phyloP scores from a whole-genome alignment of 352 stramenopile species.

The Globisporangium recalcitrans region DNA sequence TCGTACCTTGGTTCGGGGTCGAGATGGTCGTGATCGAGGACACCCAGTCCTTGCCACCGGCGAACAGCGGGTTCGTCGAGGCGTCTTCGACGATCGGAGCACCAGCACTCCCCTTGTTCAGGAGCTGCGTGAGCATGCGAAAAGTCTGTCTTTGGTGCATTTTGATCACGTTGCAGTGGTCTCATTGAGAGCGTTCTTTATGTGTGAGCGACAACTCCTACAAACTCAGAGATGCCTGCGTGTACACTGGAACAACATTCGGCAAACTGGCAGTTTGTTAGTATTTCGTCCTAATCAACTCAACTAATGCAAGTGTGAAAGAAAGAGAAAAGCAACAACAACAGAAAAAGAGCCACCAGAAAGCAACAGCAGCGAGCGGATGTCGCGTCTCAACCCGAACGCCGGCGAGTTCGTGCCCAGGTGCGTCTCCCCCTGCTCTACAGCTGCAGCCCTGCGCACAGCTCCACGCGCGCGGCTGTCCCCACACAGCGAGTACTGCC shows the following conservation, averaged over 20 bases:
- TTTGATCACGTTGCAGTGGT: too few relatives aligned
- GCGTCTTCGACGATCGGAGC: slow-evolving; percentile 23
- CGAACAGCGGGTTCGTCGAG: slow-evolving; percentile 20
- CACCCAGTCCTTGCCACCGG: slow-evolving; percentile 30
- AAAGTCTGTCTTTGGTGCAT: too few relatives aligned
- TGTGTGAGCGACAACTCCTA: too few relatives aligned
- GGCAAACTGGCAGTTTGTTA: not conserved
- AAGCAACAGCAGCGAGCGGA: slow-evolving; percentile 7
- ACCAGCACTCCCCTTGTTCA: slow-evolving; percentile 26
- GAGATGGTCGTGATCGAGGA: slow-evolving; percentile 30
- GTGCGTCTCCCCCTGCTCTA: slow-evolving; percentile 23
- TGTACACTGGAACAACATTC: not conserved
- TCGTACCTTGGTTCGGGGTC: slow-evolving; percentile 22
- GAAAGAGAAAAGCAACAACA: too few relatives aligned
- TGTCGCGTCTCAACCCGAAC: slow-evolving; percentile 71
- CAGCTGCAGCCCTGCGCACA: not conserved
- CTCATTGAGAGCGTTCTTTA: too few relatives aligned
- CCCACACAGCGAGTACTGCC: not conserved
- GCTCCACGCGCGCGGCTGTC: not conserved
- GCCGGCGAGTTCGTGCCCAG: slow-evolving; percentile 79
- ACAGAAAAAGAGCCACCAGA: not conserved
- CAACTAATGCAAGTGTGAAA: not conserved
- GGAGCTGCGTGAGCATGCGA: slow-evolving; percentile 30
- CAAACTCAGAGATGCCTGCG: too few relatives aligned
- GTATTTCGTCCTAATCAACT: not conserved